These are phyloP conservation scores for Starmerella floricola DNA, from an alignment of 805 yeast species.

Conservation along the genomic window DNA sequence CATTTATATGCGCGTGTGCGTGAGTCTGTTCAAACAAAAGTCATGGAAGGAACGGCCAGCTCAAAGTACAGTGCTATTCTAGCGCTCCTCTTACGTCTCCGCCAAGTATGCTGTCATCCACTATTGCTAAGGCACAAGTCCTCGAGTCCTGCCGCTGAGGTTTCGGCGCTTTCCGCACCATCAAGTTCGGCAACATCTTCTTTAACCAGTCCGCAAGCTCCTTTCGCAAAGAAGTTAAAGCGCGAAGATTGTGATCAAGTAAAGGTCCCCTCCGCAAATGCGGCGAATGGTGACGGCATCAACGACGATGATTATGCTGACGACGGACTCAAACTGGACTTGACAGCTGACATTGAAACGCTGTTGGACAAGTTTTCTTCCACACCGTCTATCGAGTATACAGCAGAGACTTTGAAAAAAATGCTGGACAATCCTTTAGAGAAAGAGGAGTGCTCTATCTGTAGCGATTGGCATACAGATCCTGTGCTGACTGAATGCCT, in stretches of 20 bases:
- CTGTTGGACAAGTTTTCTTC: constrained; percentile 9
- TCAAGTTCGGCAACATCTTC: no score
- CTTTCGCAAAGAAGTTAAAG: constrained; percentile 5
- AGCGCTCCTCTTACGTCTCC: constrained; percentile 66
- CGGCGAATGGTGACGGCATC: no score
- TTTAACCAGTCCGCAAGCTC: no score
- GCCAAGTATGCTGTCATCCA: constrained; percentile 84
- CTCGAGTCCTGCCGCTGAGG: constrained; percentile 12
- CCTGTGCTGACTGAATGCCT: constrained; percentile 63
- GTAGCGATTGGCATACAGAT: constrained; percentile 56
- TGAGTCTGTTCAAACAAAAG: constrained; percentile 27
- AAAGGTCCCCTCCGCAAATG: no score
- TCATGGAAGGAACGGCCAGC: constrained; percentile 51
- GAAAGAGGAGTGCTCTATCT: constrained; percentile 68
- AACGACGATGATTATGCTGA: background rate
- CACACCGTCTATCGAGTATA: constrained; percentile 13
- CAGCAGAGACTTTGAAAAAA: constrained; percentile 23
- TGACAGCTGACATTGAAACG: constrained; percentile 7
- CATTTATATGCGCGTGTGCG: constrained; percentile 60
- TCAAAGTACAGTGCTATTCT: constrained; percentile 66
- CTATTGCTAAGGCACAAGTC: constrained; percentile 40
- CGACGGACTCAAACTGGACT: constrained; percentile 11
- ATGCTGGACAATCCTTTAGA: constrained; percentile 25
- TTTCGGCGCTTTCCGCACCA: background rate
- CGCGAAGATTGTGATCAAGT: no score